phyloP scores from a whole-genome alignment of 805 yeast genomes.

The Alloascoidea africana region DNA sequence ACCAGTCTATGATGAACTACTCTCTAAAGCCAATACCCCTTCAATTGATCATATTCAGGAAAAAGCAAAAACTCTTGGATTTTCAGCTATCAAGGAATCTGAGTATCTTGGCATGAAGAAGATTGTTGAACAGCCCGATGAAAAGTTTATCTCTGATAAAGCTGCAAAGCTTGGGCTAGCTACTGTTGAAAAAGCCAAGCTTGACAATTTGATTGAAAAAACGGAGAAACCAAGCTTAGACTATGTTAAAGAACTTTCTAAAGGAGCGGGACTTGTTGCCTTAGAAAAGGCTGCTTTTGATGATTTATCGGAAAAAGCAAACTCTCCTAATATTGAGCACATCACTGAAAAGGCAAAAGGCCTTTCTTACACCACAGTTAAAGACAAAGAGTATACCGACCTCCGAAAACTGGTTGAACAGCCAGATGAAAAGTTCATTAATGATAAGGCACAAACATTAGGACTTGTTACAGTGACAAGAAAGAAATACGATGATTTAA shows the following conservation, averaged over 20 bases:
- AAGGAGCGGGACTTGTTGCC: background rate
- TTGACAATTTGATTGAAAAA: background rate
- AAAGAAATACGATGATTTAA: background rate
- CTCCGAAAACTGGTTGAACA: background rate
- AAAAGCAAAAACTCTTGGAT: background rate
- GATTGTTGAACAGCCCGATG: background rate
- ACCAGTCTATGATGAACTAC: constrained; percentile 2
- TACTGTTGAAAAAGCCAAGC: background rate
- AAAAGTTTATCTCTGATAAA: background rate
- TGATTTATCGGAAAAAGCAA: background rate
- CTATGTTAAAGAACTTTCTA: background rate
- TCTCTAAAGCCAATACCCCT: constrained; percentile 15
- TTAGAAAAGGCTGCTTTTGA: background rate
- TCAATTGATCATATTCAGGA: constrained; percentile 9
- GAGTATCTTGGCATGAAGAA: background rate
- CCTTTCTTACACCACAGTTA: background rate
- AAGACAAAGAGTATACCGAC: background rate
- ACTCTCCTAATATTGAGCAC: background rate
- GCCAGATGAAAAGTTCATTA: background rate
- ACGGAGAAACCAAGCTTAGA: background rate
- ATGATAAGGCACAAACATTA: background rate
- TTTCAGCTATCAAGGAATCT: background rate
- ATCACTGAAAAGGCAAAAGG: constrained; percentile 3
- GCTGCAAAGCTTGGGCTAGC: background rate
- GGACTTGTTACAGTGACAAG: background rate